A percentile compares a stretch with the other conserved stretches of the same genome.
Conservation (phyloP, 768 basidiomycete species). For the Russula lepida region DNA sequence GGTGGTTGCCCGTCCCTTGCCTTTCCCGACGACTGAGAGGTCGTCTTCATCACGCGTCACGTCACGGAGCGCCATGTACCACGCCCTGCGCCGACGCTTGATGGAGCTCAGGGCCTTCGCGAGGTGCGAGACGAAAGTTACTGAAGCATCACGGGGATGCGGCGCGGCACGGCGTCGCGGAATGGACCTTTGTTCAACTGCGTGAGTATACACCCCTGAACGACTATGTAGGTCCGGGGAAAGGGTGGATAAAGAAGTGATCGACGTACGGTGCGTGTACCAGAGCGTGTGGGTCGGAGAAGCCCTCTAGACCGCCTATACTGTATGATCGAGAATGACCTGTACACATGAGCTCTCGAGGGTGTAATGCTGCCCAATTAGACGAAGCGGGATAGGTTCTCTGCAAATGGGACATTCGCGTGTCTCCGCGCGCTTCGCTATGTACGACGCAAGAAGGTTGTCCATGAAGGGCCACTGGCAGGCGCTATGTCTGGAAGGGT, state of each 20-base stretch:
- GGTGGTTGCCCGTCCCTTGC: conserved; percentile 18
- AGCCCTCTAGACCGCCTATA: conserved; percentile 54
- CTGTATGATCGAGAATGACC: conserved; percentile 50
- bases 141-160: conserved; percentile 24
- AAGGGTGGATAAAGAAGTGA: not conserved
- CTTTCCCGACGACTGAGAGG: conserved; percentile 16
- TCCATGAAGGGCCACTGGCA: not conserved
- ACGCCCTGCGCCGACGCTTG: conserved; percentile 59
- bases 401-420: conserved; percentile 66
- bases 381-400: conserved; percentile 62
- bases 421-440: conserved; percentile 69
- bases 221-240: not conserved
- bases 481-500: not conserved
- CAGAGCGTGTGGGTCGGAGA: conserved; percentile 34
- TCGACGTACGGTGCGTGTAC: conserved; percentile 46
- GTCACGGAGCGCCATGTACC: conserved; percentile 59
- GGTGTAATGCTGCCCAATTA: conserved; percentile 54
- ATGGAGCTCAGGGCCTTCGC: conserved; percentile 53
- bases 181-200: conserved; percentile 29
- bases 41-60: conserved; percentile 52
- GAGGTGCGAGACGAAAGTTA: conserved; percentile 28
- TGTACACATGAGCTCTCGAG: conserved; percentile 65
- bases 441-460: not conserved
- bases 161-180: conserved; percentile 38
- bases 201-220: conserved; percentile 19